These are phyloP conservation scores for Xylaria grammica DNA, from an alignment of 495 filamentous ascomycete genomes.

Conservation along the genomic window DNA sequence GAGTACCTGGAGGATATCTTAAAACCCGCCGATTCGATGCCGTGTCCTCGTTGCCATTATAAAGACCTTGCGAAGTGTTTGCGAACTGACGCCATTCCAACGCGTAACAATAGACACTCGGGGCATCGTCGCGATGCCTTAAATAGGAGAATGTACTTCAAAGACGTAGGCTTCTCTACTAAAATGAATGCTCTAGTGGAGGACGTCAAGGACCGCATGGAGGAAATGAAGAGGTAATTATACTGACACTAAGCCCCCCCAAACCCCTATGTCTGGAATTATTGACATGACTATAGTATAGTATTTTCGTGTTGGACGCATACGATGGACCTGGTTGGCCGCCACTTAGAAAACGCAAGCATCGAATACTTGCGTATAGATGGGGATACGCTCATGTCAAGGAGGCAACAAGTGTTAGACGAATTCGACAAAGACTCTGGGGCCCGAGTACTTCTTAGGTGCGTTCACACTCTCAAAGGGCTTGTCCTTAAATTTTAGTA, in stretches of 20 bases:
- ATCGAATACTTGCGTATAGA: constrained; percentile 50
- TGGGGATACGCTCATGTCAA: constrained; percentile 35
- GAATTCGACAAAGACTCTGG: constrained; percentile 34
- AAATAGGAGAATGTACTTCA: constrained; percentile 28
- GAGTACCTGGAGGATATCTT: constrained; percentile 17
- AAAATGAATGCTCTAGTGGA: constrained; percentile 44
- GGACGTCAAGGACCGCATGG: constrained; percentile 37
- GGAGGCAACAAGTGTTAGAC: constrained; percentile 43
- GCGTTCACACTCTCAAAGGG: not conserved
- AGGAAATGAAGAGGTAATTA: constrained; percentile 41
- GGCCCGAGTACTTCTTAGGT: constrained; percentile 34
- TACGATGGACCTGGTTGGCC: constrained; percentile 47
- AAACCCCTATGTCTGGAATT: not conserved
- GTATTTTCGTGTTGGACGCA: constrained; percentile 60
- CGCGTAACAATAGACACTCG: not conserved
- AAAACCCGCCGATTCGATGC: not conserved
- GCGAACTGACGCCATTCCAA: constrained; percentile 1
- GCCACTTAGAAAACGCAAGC: constrained; percentile 22
- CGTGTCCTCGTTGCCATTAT: not conserved
- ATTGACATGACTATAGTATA: constrained; percentile 41
- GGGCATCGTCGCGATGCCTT: not conserved
- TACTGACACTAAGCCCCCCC: not conserved
- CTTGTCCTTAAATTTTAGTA: not conserved
- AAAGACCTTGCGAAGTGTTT: not conserved
- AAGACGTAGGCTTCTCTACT: constrained; percentile 31